A percentile compares a stretch with the other conserved stretches of the same genome.
These are phyloP conservation scores for Rhodamnia rubescens DNA, from an alignment of 345 rosid species.

Conservation along the genomic window DNA sequence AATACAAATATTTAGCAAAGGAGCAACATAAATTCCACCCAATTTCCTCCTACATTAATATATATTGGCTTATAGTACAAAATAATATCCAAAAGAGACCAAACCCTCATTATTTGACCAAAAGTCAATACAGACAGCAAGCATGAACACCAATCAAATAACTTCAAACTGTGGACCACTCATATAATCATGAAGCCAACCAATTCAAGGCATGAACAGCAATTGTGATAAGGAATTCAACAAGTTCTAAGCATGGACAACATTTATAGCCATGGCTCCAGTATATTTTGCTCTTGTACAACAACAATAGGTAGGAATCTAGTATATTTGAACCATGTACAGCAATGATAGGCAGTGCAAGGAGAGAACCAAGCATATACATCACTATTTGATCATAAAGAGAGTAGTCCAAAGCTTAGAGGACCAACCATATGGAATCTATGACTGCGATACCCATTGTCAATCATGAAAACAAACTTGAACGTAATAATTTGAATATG, in stretches of 20 bases:
- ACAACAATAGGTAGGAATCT: not conserved
- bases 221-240: not conserved
- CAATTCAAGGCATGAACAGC: not conserved
- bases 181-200: not conserved
- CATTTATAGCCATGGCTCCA: not conserved
- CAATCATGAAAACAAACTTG: not conserved
- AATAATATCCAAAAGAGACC: too few species aligned
- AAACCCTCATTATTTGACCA: too few species aligned
- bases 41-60: too few species aligned
- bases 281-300: not conserved
- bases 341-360: not conserved
- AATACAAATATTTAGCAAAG: too few species aligned
- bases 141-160: too few species aligned
- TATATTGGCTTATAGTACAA: too few species aligned
- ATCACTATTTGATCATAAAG: not conserved
- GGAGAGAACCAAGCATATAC: not conserved
- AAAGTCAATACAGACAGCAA: too few species aligned
- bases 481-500: not conserved
- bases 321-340: not conserved
- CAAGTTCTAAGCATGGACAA: not conserved
- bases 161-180: too few species aligned
- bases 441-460: not conserved
- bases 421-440: not conserved
- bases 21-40: too few species aligned
- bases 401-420: not conserved